Evolutionary conservation across 2,329 filamentous ascomycete genomes (phyloP), one percentile per base, ranked within the genome.

Genomic region (Cladophialophora exuberans): DNA sequence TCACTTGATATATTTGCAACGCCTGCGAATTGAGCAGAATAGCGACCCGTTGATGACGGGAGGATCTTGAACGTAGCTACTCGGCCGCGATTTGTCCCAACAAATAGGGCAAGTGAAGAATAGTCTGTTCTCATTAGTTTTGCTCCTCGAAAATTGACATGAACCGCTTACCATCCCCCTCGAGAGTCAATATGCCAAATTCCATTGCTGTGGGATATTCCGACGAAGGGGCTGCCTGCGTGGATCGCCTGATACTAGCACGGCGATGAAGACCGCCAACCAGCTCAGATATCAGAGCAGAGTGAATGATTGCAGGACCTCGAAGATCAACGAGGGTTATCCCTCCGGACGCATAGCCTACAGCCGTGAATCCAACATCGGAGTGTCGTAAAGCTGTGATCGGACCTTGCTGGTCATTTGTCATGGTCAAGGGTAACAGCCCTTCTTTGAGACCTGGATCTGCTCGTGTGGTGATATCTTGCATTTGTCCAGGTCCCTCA

Each of bases 131-230:
- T 13, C 10, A 26, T 15, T 22, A 42, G 52, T 76, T 56, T 74
- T 6, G 15, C 15, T 18, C 25, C n/a, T 25, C 36, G 2, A 23
- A 6, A 44, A 18, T 11, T 48, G 10, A 11, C 28, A 15, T 25
- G 18, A 7, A n/a, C 18, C 13, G 39, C 69, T 63, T 71, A 80
- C 77, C 85, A 67, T 97, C 93, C n/a, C 87, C 89, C 38, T 97
- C 94, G 3, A 97, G 75, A 2, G 89, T 95, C 85, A 99, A 87
- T 42, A 96, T 90, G 49, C 90, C 90, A 73, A 97, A 99, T 67
- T 97, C 90, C 23, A 97, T 84, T 25, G 78, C 80, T 0, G 90
- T 90, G 0, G 90, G 85, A 82, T 86, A 95, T 66, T 97, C 92
- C 43, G 78, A 77, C 3, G 76, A 70, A 4, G 79, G 54, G 6